phyloP scores from a whole-genome alignment of 306 rosid species.

The Cucurbita moschata region DNA sequence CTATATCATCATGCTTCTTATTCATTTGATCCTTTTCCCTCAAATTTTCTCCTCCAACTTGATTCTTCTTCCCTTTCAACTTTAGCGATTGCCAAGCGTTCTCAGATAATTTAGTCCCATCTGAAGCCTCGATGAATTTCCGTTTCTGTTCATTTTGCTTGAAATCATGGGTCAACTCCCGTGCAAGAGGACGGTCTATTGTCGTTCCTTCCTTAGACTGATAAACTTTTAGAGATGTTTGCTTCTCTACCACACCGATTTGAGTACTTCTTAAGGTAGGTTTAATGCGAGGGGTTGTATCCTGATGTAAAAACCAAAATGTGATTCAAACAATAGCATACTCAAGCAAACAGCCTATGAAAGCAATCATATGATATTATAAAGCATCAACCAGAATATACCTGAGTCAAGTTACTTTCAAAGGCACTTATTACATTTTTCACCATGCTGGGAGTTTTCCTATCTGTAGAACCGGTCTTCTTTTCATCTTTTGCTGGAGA shows the following conservation, averaged over 20 bases:
- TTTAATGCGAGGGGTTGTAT: conserved; percentile 34
- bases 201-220: conserved; percentile 8
- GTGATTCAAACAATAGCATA: neutral
- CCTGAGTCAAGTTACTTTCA: conserved; percentile 60
- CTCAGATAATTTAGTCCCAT: conserved; percentile 4
- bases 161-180: conserved; percentile 11
- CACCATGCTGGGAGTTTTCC: conserved; percentile 41
- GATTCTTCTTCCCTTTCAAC: neutral
- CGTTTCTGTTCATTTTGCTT: conserved; percentile 9
- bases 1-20: conserved; percentile 8
- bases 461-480: conserved; percentile 1
- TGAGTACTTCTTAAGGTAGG: conserved; percentile 25
- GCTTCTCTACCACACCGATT: conserved; percentile 11
- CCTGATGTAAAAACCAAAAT: conserved; percentile 31
- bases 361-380: neutral
- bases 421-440: conserved; percentile 60
- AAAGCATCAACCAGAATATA: conserved; percentile 15
- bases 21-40: conserved; percentile 7
- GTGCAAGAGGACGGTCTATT: conserved; percentile 5
- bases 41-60: conserved; percentile 17
- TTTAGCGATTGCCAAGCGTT: neutral
- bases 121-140: conserved; percentile 1
- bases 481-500: conserved; percentile 14
- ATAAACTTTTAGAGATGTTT: conserved; percentile 9
- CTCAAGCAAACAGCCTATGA: conserved; percentile 3